Evolutionary conservation across 129 eudicot genomes (phyloP).

Genomic region (Calendula officinalis): DNA sequence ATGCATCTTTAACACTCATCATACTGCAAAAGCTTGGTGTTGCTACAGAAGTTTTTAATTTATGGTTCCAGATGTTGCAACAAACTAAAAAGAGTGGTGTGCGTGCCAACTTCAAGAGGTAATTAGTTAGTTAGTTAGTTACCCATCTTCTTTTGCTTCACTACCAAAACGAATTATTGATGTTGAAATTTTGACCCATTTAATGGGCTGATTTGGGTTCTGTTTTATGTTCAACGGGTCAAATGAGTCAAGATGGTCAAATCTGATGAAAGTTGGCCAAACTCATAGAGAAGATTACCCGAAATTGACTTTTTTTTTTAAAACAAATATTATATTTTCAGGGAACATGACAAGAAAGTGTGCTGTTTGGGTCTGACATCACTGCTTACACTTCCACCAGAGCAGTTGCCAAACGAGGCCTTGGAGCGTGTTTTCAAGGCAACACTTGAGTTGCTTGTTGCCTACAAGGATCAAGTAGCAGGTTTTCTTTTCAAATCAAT

Average conservation of each 20-base stretch:
- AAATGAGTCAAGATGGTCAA: too few species aligned
- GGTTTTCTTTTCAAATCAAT: conserved; percentile 35
- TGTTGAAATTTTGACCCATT: too few species aligned
- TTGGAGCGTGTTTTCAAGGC: conserved; percentile 85
- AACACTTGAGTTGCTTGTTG: conserved; percentile 67
- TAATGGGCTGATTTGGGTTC: too few species aligned
- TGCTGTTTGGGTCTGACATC: conserved; percentile 80
- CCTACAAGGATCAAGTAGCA: conserved; percentile 77
- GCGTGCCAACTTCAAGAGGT: conserved; percentile 87
- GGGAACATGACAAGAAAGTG: conserved; percentile 68
- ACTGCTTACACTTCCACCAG: conserved; percentile 59
- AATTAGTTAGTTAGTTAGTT: neutral
- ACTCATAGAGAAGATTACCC: conserved; percentile 16
- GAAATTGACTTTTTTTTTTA: conserved; percentile 43
- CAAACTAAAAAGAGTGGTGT: conserved; percentile 78
- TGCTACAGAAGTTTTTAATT: conserved; percentile 78
- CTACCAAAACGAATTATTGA: neutral
- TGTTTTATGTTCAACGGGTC: too few species aligned
- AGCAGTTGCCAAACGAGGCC: conserved; percentile 68
- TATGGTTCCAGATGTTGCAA: conserved; percentile 96
- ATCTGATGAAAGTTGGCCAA: too few species aligned
- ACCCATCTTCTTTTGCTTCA: neutral
- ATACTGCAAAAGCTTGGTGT: conserved; percentile 86
- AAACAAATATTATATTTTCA: conserved; percentile 5
- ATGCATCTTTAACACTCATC: conserved; percentile 60